Base-by-base conservation (phyloP, 23 red algal species). In the Gracilaria vermiculophylla region DNA sequence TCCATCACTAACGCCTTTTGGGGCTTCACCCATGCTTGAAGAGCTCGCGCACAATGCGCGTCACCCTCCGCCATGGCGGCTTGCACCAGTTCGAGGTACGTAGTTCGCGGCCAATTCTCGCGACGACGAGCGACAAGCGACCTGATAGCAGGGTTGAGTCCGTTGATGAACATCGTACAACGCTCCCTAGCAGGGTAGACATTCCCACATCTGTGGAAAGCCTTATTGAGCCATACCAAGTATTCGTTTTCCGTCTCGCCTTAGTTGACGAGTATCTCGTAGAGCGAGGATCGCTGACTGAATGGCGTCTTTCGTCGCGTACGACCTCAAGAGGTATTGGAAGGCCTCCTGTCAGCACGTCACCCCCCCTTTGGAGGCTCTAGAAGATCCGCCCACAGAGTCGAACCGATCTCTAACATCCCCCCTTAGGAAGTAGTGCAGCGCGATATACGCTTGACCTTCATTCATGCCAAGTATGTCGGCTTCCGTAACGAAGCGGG, bases 281-380 rank as follows among this genome's bases (percentile, higher is more conserved):
- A 62, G 23, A 7, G 56, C 19, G 10, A 62, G 27, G 56, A 62
- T 62, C 56, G 56, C 56, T 13, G 56, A 62, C 56, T 62, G 1
- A 48, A 77, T 77, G 72, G 72, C 42, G 0, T 45, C 0, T 27
- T 77, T 77, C 72, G 72, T 77, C n/a, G 42, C 42, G 42, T 53
- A 77, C n/a, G n/a, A n/a, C n/a, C n/a, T n/a, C n/a, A n/a, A n/a
- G n/a, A n/a, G n/a, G n/a, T n/a, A n/a, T n/a, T 49, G 53, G 43
- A 77, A 31, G 4, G 72, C 72, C 21, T 77, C 72, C 72, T 17
- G 43, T 42, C 0, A 77, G 12, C 43, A 77, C 15, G 34, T 77
- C 13, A 32, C 27, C 50, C 0, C 40, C 19, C 72, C 72, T 51
- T 77, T 0, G 6, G 43, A 48, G 23, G 72, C 0, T 12, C 43